Evolutionary conservation across 139 green algal genomes (phyloP), one percentile per base, ranked within the genome.

Genomic region (Tetraselmis striata): DNA sequence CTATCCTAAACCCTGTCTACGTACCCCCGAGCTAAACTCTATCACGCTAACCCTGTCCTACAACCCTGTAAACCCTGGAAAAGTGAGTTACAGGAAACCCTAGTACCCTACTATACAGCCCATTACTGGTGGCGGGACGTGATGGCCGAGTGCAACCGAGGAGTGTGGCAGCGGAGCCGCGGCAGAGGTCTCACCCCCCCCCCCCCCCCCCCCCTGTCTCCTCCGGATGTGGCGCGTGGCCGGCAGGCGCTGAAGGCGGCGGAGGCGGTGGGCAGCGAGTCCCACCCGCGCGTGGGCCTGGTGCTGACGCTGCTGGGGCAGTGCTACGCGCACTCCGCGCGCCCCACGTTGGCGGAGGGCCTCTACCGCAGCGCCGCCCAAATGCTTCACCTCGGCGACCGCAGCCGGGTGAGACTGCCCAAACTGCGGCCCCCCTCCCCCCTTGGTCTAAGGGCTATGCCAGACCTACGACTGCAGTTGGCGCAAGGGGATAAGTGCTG

Each of bases 271-370:
- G 59, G 77, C 31, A 84, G 85, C 1, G 90, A 88, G 18, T 29
- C 67, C 0, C 81, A 88, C 25, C 86, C 89, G 1, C 82, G 85
- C 0, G 78, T 96, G 30, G 87, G 82, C 2, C 80, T 89, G 0
- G 84, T 93, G 28, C 88, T 97, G 80, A 25, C 84, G 27, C 80
- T 92, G 26, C 87, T 96, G 79, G 93, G 84, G 27, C 80, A 87
- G 22, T 80, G 90, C 30, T 96, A 94, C 84, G 84, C 85, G 1
- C 89, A 92, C 25, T 91, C 88, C 0, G 90, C 85, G 2, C 90
- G 91, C 2, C 88, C 95, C 25, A 95, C 90, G 1, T 87, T 94
- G 74, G 92, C 90, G 23, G 93, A 97, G 82, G 93, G 93, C 0
- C 83, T 97, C 32, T 93, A 90, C 80, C 84, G 92, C 30, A 89